Conservation (phyloP, 768 basidiomycete genomes). For the Rhizopogon salebrosus region DNA sequence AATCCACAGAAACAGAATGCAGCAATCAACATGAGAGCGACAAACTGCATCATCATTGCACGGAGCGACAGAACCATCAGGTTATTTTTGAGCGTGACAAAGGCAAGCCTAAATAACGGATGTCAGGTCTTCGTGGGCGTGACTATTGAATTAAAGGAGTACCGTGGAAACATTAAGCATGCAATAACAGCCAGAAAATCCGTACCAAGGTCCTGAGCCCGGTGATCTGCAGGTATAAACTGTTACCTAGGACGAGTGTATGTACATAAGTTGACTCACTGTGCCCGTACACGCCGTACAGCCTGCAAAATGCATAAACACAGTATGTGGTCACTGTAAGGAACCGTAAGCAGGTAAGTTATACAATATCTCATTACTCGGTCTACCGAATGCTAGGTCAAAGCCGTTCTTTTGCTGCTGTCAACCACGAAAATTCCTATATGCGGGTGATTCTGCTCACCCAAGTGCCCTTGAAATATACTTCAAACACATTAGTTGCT, state of each 20-base stretch:
- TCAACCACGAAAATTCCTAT: background rate
- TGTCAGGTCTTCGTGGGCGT: background rate
- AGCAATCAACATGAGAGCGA: constrained; percentile 77
- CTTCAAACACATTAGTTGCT: constrained; percentile 30
- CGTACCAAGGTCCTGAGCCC: constrained; percentile 67
- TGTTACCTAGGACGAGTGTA: background rate
- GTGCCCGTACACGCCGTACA: constrained; percentile 72
- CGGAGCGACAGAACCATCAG: constrained; percentile 78
- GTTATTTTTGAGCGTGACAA: constrained; percentile 82
- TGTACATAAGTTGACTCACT: constrained; percentile 33
- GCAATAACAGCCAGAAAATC: constrained; percentile 88
- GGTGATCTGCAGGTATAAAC: constrained; percentile 36
- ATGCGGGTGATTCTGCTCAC: constrained; percentile 29
- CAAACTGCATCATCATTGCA: constrained; percentile 91
- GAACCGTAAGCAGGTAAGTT: constrained; percentile 2
- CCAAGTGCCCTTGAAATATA: constrained; percentile 85
- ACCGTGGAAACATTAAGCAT: constrained; percentile 87
- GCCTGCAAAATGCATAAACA: constrained; percentile 69
- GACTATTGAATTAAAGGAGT: background rate
- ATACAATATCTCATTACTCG: background rate
- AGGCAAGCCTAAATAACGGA: constrained; percentile 60
- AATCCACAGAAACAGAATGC: constrained; percentile 92
- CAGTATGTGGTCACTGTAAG: constrained; percentile 68
- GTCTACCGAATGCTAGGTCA: constrained; percentile 80
- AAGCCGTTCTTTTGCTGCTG: constrained; percentile 69